Conservation (phyloP, 2,329 filamentous ascomycete species). For the Tolypocladium capitatum region DNA sequence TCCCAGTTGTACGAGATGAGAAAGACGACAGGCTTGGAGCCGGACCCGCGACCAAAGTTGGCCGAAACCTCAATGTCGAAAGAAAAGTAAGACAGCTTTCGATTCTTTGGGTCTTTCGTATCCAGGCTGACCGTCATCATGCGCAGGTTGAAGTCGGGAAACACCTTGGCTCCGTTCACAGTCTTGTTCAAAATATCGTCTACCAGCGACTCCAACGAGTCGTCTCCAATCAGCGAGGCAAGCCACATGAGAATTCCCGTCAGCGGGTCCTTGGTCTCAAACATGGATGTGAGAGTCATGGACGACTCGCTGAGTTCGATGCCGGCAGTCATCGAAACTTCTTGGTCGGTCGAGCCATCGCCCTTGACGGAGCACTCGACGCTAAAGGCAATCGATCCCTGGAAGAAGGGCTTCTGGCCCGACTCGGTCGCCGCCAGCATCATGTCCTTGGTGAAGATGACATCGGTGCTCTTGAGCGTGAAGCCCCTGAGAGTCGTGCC, state of each 20-base stretch:
- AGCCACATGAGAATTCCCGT: constrained; percentile 2
- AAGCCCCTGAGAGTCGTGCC: not conserved
- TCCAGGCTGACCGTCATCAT: not conserved
- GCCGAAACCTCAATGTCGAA: constrained; percentile 2
- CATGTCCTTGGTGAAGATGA: constrained; percentile 2
- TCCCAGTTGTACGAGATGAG: constrained; percentile 2
- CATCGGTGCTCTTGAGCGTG: constrained; percentile 1
- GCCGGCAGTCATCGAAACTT: constrained; percentile 1
- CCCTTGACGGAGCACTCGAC: constrained; percentile 1
- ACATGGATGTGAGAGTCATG: not conserved
- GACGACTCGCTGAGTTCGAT: not conserved
- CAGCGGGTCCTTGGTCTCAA: not conserved
- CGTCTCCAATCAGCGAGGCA: not conserved
- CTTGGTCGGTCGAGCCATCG: not conserved
- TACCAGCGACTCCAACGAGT: not conserved
- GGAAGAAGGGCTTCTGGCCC: not conserved
- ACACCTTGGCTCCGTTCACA: too few species aligned
- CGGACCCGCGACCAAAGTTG: not conserved
- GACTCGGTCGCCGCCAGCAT: not conserved
- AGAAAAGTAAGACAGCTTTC: not conserved
- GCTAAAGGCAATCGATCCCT: constrained; percentile 1
- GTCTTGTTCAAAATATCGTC: not conserved
- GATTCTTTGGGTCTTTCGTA: not conserved
- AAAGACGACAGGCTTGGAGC: constrained; percentile 1
- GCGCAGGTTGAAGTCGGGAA: too few species aligned